Conservation (phyloP, 2,329 filamentous ascomycete species). For the Cercospora sp. region DNA sequence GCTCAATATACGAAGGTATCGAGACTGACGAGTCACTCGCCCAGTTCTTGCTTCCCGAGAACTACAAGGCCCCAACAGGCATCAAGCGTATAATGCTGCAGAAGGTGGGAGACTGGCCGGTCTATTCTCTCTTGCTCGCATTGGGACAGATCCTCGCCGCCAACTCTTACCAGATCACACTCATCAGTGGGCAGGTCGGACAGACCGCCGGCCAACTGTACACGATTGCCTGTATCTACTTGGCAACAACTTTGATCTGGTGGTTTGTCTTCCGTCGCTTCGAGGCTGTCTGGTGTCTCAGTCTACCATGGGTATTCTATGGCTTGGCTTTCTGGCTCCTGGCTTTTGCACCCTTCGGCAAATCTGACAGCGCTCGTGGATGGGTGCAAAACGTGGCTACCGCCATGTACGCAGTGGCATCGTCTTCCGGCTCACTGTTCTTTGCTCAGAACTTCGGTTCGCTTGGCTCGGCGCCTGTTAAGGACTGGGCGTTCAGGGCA, state of each 20-base stretch:
- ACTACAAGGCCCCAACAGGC: constrained; percentile 59
- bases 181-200: constrained; percentile 64
- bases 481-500: constrained; percentile 67
- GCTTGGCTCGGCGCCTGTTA: constrained; percentile 57
- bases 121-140: constrained; percentile 63
- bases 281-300: constrained; percentile 59
- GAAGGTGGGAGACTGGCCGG: constrained; percentile 63
- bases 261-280: constrained; percentile 62
- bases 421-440: constrained; percentile 63
- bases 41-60: constrained; percentile 57
- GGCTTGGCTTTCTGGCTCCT: constrained; percentile 63
- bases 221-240: constrained; percentile 60
- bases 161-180: constrained; percentile 67
- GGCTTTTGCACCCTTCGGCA: constrained; percentile 60
- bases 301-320: constrained; percentile 63
- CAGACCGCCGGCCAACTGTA: constrained; percentile 62
- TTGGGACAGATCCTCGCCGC: constrained; percentile 64
- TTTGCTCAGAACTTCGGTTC: constrained; percentile 65
- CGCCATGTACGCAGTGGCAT: constrained; percentile 62
- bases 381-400: constrained; percentile 64
- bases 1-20: constrained; percentile 45
- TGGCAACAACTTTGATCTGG: constrained; percentile 60
- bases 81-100: constrained; percentile 57
- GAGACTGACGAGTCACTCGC: constrained; percentile 45
- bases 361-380: constrained; percentile 43